A percentile compares a stretch with the other conserved stretches of the same genome.
Evolutionary conservation across 164 flowering plant species (phyloP).

Genomic region (Aristolochia fimbriata): DNA sequence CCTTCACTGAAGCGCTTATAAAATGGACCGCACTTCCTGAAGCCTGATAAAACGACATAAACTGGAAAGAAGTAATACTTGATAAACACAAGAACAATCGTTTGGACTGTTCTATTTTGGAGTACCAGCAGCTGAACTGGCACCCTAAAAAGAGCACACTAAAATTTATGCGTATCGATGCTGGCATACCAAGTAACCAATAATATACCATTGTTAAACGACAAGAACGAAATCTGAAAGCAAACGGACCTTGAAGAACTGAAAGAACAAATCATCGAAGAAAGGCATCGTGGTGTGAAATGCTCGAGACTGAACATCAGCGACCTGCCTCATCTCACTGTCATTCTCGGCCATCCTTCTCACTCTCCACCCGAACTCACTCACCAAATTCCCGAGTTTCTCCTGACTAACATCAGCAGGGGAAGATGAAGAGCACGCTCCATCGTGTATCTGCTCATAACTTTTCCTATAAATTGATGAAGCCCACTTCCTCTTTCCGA

Average conservation of each 20-base stretch:
- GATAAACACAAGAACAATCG: too few relatives aligned
- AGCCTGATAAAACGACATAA: too few relatives aligned
- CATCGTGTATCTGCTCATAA: conserved; percentile 4
- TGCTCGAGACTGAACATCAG: conserved; percentile 74
- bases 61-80: too few relatives aligned
- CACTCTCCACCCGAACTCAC: conserved; percentile 65
- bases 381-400: conserved; percentile 26
- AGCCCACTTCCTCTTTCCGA: not conserved
- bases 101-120: too few relatives aligned
- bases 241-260: conserved; percentile 54
- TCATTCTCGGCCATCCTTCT: conserved; percentile 55
- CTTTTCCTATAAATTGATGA: not conserved
- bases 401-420: conserved; percentile 17
- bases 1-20: too few relatives aligned
- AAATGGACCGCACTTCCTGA: too few relatives aligned
- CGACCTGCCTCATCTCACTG: conserved; percentile 55
- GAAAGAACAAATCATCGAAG: conserved; percentile 62
- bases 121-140: too few relatives aligned
- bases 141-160: too few relatives aligned
- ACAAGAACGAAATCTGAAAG: not conserved
- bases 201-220: not conserved
- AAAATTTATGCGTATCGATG: not conserved
- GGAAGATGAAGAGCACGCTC: conserved; percentile 1
- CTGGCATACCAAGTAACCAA: too few relatives aligned
- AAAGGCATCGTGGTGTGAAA: conserved; percentile 55